Conservation (phyloP, 1,284 basidiomycete species). For the Rhodotorula sp. region DNA sequence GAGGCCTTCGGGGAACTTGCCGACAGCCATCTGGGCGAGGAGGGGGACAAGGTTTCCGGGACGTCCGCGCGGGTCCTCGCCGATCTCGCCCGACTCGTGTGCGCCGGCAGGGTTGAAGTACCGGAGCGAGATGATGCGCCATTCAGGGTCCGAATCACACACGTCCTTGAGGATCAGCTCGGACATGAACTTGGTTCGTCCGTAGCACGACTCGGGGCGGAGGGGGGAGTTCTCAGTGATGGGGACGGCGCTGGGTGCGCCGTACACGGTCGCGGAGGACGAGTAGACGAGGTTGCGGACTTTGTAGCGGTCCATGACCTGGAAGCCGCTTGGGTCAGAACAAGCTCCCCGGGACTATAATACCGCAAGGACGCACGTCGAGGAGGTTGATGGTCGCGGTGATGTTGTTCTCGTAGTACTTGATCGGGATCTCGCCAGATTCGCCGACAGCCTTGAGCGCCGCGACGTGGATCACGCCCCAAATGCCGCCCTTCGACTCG, state of each 20-base stretch:
- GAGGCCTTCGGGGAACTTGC: conserved; percentile 75
- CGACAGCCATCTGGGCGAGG: conserved; percentile 92
- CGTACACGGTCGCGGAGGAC: conserved; percentile 98
- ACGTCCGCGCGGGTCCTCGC: conserved; percentile 91
- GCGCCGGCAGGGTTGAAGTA: conserved; percentile 82
- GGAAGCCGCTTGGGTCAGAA: conserved; percentile 36
- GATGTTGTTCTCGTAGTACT: conserved; percentile 91
- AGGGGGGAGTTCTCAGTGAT: conserved; percentile 91
- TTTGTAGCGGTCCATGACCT: conserved; percentile 80
- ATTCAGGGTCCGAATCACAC: conserved; percentile 72
- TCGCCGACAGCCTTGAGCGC: conserved; percentile 99
- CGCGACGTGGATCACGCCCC: conserved; percentile 94
- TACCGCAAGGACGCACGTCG: conserved; percentile 48
- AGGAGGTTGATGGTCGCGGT: conserved; percentile 76
- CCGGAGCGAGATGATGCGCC: conserved; percentile 78
- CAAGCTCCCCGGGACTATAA: too few species aligned
- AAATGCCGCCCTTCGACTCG: conserved; percentile 81
- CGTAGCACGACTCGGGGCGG: conserved; percentile 88
- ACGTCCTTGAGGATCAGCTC: conserved; percentile 89
- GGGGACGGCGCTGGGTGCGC: conserved; percentile 85
- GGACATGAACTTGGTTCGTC: conserved; percentile 90
- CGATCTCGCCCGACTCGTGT: conserved; percentile 91
- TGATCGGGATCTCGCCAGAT: conserved; percentile 87
- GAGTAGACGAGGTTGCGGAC: conserved; percentile 91
- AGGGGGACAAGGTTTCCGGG: conserved; percentile 94